phyloP scores from a whole-genome alignment of 2,329 filamentous ascomycete genomes.

The Claviceps pazoutovae region DNA sequence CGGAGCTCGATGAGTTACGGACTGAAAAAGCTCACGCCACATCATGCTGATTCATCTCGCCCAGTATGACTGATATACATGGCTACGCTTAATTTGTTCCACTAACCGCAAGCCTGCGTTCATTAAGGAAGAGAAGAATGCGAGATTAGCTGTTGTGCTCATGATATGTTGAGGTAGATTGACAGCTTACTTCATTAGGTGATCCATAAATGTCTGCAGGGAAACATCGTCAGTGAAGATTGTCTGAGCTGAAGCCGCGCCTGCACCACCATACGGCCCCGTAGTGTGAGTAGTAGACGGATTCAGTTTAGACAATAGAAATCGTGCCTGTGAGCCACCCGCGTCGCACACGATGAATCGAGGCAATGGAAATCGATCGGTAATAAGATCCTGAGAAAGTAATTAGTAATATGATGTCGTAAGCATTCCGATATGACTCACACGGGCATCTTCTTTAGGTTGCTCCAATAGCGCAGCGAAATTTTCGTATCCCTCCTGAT shows the following conservation, averaged over 20 bases:
- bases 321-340: conserved; percentile 94
- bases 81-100: conserved; percentile 39
- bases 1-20: too few relatives aligned
- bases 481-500: conserved; percentile 96
- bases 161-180: neutral
- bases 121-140: conserved; percentile 3
- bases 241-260: conserved; percentile 77
- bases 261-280: conserved; percentile 78
- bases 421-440: conserved; percentile 30
- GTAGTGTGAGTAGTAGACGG: conserved; percentile 94
- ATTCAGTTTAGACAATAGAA: conserved; percentile 92
- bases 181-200: conserved; percentile 81
- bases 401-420: conserved; percentile 2
- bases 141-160: conserved; percentile 4
- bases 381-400: conserved; percentile 66
- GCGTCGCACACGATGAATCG: conserved; percentile 98
- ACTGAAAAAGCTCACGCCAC: neutral
- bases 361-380: conserved; percentile 93
- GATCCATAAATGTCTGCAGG: conserved; percentile 97
- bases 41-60: too few relatives aligned
- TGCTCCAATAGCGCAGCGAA: conserved; percentile 77
- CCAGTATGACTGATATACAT: neutral
- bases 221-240: conserved; percentile 99
- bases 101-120: conserved; percentile 42
- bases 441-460: conserved; percentile 91